phyloP scores from a whole-genome alignment of 495 filamentous ascomycete genomes.

The Aspergillus funiculosus region DNA sequence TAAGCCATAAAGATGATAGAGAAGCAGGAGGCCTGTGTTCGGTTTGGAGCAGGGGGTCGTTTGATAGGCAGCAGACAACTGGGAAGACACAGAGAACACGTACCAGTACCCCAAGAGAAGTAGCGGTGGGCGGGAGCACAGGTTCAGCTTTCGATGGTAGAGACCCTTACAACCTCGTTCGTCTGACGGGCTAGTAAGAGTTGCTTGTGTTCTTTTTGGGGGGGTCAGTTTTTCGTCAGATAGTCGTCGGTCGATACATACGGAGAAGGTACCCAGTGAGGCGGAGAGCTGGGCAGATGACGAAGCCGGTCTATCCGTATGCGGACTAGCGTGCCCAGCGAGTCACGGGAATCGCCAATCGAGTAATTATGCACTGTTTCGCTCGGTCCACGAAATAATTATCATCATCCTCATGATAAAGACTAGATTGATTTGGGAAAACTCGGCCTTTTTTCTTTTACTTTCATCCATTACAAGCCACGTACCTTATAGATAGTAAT shows the following conservation, averaged over 20 bases:
- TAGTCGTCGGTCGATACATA: constrained; percentile 17
- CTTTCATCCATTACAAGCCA: no score
- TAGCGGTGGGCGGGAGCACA: constrained; percentile 18
- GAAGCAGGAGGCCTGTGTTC: constrained; percentile 13
- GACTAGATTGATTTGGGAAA: no score
- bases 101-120: constrained; percentile 20
- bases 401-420: no score
- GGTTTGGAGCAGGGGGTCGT: constrained; percentile 16
- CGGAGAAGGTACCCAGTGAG: constrained; percentile 17
- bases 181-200: constrained; percentile 8
- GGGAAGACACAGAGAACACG: constrained; percentile 12
- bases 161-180: constrained; percentile 9
- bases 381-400: no score
- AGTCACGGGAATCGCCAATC: constrained; percentile 30
- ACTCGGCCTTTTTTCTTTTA: no score
- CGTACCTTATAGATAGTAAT: no score
- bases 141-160: constrained; percentile 4
- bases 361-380: neutral
- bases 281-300: constrained; percentile 28
- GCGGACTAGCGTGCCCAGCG: constrained; percentile 25
- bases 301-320: constrained; percentile 14
- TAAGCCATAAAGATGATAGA: constrained; percentile 19
- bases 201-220: neutral
- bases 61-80: constrained; percentile 17
- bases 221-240: constrained; percentile 13